Evolutionary conservation across 306 rosid species (phyloP).

Genomic region (Lathyrus tuberosus): DNA sequence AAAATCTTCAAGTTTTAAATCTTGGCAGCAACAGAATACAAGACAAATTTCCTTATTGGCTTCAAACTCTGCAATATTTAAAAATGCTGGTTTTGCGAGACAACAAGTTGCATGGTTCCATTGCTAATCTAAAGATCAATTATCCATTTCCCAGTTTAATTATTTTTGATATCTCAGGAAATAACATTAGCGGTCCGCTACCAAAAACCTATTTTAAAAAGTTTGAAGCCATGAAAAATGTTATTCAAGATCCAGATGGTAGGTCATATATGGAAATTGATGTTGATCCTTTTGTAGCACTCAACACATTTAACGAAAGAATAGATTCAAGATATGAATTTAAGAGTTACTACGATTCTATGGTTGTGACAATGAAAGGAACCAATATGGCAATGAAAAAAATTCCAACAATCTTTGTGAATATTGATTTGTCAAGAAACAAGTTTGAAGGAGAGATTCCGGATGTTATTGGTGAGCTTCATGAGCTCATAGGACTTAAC

Average conservation of each 20-base stretch:
- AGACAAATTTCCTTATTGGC: conserved; percentile 47
- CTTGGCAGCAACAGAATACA: conserved; percentile 41
- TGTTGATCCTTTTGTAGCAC: too few species aligned
- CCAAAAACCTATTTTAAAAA: conserved; percentile 12
- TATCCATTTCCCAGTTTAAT: conserved; percentile 18
- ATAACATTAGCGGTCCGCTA: conserved; percentile 14
- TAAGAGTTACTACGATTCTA: background rate
- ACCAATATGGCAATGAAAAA: accelerated
- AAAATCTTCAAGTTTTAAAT: conserved; percentile 12
- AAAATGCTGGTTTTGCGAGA: conserved; percentile 38
- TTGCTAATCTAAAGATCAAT: background rate
- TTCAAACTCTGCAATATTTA: conserved; percentile 30
- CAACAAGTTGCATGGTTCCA: conserved; percentile 45
- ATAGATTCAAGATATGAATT: too few species aligned
- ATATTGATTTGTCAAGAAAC: conserved; percentile 44
- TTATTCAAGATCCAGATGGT: too few species aligned
- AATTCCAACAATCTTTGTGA: conserved; percentile 8
- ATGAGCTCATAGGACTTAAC: conserved; percentile 36
- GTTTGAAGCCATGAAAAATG: conserved; percentile 36
- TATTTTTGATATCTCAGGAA: conserved; percentile 39
- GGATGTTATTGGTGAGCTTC: conserved; percentile 25
- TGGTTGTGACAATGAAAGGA: conserved; percentile 31
- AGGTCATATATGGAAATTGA: too few species aligned
- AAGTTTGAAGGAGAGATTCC: conserved; percentile 49
- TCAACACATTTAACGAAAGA: too few species aligned